Conservation (phyloP, 1,139 yeast genomes). For the Hemisphaericaspora xylofermentans region DNA sequence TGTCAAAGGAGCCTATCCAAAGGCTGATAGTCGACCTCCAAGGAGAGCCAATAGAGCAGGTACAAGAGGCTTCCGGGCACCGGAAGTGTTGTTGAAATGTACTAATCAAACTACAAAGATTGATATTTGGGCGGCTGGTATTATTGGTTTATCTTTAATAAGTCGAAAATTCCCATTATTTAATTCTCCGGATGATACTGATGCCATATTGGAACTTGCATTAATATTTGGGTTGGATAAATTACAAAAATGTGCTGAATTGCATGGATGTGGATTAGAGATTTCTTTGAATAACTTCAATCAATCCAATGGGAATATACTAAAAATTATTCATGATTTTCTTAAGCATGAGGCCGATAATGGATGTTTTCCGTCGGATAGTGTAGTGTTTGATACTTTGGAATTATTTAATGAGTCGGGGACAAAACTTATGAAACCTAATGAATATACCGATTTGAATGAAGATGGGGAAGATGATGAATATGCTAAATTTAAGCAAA, state of each 20-base stretch:
- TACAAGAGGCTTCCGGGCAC: conserved; percentile 94
- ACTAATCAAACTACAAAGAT: conserved; percentile 78
- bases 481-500: conserved; percentile 17
- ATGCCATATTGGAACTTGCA: conserved; percentile 83
- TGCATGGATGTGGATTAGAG: conserved; percentile 90
- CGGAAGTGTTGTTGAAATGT: conserved; percentile 88
- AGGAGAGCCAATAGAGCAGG: conserved; percentile 97
- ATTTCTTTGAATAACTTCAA: conserved; percentile 38
- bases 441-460: conserved; percentile 6
- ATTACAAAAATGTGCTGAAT: conserved; percentile 71
- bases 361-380: conserved; percentile 39
- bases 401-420: conserved; percentile 28
- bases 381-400: conserved; percentile 40
- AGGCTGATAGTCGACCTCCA: conserved; percentile 80
- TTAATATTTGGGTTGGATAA: conserved; percentile 78
- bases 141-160: conserved; percentile 71
- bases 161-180: conserved; percentile 81
- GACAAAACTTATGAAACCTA: conserved; percentile 28
- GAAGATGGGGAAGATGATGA: conserved; percentile 7
- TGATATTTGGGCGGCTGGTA: conserved; percentile 93
- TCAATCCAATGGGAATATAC: conserved; percentile 28
- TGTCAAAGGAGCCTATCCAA: conserved; percentile 68
- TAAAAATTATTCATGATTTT: conserved; percentile 32
- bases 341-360: conserved; percentile 32
- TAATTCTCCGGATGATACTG: conserved; percentile 88